A percentile compares a stretch with the other conserved stretches of the same genome.
Evolutionary conservation across 148 eudicot genomes (phyloP).

Genomic region (Amaranthus palmeri): DNA sequence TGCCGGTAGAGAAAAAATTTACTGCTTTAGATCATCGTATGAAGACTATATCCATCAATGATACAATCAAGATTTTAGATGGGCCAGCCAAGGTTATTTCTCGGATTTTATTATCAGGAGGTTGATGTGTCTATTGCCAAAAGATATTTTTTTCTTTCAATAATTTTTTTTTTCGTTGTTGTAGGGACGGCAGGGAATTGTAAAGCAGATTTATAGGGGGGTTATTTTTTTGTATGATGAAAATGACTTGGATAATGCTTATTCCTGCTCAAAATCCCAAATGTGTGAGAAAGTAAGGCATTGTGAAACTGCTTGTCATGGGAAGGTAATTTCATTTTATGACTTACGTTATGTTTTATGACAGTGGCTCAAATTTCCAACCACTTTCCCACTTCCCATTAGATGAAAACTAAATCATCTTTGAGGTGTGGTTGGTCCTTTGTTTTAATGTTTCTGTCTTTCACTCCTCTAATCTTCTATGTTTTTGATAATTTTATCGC

Average conservation of each 20-base stretch:
- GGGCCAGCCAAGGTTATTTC: conserved; percentile 74
- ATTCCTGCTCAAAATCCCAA: conserved; percentile 63
- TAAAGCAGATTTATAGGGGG: conserved; percentile 81
- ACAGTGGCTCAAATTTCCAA: background rate
- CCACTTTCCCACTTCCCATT: background rate
- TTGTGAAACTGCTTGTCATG: conserved; percentile 39
- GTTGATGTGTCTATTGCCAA: background rate
- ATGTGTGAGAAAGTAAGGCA: conserved; percentile 62
- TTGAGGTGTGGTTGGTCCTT: conserved; percentile 1
- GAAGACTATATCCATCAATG: conserved; percentile 64
- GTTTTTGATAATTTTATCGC: background rate
- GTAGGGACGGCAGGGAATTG: conserved; percentile 78
- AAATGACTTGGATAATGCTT: conserved; percentile 69
- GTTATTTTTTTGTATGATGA: conserved; percentile 67
- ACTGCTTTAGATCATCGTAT: conserved; percentile 68
- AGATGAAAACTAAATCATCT: conserved; percentile 10
- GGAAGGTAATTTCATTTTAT: conserved; percentile 50
- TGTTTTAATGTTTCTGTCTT: background rate
- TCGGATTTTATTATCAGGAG: conserved; percentile 4
- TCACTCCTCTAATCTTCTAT: background rate
- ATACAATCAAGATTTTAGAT: conserved; percentile 53
- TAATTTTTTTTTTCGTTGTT: conserved; percentile 9
- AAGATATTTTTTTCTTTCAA: background rate
- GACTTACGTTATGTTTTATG: background rate
- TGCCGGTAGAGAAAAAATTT: conserved; percentile 67